Evolutionary conservation across 345 rosid species (phyloP), one percentile per base, ranked within the genome.

Genomic region (Populus euphratica): DNA sequence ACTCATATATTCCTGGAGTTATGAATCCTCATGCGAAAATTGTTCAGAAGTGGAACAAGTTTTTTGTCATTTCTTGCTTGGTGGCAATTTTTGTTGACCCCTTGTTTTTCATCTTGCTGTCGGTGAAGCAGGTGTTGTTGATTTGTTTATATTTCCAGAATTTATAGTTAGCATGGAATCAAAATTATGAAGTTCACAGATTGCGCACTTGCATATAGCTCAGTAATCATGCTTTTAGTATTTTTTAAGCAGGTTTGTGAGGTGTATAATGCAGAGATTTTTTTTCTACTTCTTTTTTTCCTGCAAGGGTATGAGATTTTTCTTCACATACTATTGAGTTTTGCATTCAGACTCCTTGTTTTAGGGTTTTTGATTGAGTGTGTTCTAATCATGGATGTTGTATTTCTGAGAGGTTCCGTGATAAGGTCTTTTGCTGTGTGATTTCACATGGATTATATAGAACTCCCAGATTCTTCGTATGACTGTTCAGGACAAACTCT

Each of bases 1-100:
- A 35, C 63, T 73, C 73, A 44, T 69, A 74, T 83, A 77, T 91
- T 81, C 92, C 87, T 38, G 86, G 91, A 41, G 87, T 93, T 83
- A 87, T 91, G 92, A 95, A 93, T 84, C 98, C 99, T 82, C 98
- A 95, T 80, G 67, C 89, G 27, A 81, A 78, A 80, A 47, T 71
- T 69, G 91, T 93, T 84, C 93, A 91, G 74, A 75, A 17, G 2
- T 95, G 98, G 98, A 87, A 85, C 84, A 79, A 91, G 68, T 88
- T 89, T 79, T 92, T 92, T 80, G 91, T 89, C 59, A 82, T 92
- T 76, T 88, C 91, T 20, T 95, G 91, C 83, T 82, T 89, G 87
- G 75, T 91, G 83, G 97, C 97, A 52, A 88, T 93, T 79, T 90
- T 94, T 52, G 72, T 92, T 0, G 98, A 94, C 73, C 98, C 98